A percentile compares a stretch with the other conserved stretches of the same genome.
Conservation (phyloP, 192 early-diverging fungal species). For the Fimicolochytrium jonesii region DNA sequence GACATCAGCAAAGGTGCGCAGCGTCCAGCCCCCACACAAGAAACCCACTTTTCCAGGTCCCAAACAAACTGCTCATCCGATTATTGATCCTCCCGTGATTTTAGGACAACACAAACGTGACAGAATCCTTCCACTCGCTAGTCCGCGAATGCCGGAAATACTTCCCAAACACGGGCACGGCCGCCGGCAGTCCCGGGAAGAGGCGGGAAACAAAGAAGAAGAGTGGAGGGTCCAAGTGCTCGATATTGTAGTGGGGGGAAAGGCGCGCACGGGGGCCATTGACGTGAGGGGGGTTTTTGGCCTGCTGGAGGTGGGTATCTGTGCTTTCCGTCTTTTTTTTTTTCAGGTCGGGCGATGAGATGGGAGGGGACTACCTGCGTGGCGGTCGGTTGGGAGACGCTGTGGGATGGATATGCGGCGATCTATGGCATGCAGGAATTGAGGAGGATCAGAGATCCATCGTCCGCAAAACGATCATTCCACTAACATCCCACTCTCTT, state of each 20-base stretch:
- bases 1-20: conserved; percentile 55
- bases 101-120: conserved; percentile 51
- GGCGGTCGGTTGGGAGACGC: too few relatives aligned
- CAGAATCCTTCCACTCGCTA: conserved; percentile 49
- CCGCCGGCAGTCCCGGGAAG: background rate
- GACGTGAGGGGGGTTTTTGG: too few relatives aligned
- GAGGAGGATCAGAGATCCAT: too few relatives aligned
- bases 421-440: too few relatives aligned
- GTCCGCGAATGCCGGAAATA: conserved; percentile 48
- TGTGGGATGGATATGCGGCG: too few relatives aligned
- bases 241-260: conserved; percentile 16
- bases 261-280: too few relatives aligned
- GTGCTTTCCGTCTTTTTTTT: too few relatives aligned
- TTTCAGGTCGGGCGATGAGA: too few relatives aligned
- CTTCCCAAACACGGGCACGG: conserved; percentile 6
- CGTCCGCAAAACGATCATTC: too few relatives aligned
- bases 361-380: too few relatives aligned
- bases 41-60: background rate
- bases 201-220: background rate
- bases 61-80: background rate
- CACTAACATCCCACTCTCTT: too few relatives aligned
- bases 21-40: background rate
- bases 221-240: background rate
- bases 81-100: background rate
- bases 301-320: too few relatives aligned